A percentile compares a stretch with the other conserved stretches of the same genome.
Evolutionary conservation across 805 yeast genomes (phyloP).

Genomic region (Cephaloascus albidus): DNA sequence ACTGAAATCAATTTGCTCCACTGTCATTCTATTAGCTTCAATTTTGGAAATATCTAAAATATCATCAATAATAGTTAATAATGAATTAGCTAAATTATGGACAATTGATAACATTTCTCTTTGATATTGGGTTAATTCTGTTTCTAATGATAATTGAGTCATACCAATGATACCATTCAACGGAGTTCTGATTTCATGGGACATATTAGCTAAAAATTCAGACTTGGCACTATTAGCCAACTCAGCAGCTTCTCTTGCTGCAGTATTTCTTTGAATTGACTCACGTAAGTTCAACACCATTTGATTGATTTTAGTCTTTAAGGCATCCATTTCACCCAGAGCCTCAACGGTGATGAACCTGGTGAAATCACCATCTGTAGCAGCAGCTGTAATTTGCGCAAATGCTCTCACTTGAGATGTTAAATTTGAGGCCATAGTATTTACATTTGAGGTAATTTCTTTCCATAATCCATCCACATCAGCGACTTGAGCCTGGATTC

Average conservation of each 20-base stretch:
- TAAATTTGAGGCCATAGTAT: conserved; percentile 89
- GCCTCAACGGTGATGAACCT: conserved; percentile 88
- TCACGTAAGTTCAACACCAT: conserved; percentile 84
- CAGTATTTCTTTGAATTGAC: conserved; percentile 84
- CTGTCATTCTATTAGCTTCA: conserved; percentile 90
- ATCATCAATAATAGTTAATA: conserved; percentile 82
- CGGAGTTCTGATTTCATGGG: conserved; percentile 85
- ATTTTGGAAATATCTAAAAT: conserved; percentile 87
- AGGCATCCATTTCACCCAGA: conserved; percentile 79
- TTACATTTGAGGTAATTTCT: conserved; percentile 84
- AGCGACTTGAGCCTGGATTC: conserved; percentile 84
- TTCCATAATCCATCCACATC: conserved; percentile 92
- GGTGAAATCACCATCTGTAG: conserved; percentile 89
- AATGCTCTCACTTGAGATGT: conserved; percentile 90
- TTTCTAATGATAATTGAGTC: conserved; percentile 84
- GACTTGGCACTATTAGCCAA: conserved; percentile 84
- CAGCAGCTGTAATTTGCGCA: conserved; percentile 90
- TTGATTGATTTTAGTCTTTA: conserved; percentile 58
- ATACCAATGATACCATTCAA: conserved; percentile 90
- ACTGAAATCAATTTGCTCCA: conserved; percentile 81
- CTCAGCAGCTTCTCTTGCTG: conserved; percentile 92
- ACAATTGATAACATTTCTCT: conserved; percentile 88
- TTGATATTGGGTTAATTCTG: conserved; percentile 84
- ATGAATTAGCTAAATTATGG: conserved; percentile 77
- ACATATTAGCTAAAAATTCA: conserved; percentile 83